A percentile compares a stretch with the other conserved stretches of the same genome.
Evolutionary conservation across 495 filamentous ascomycete species (phyloP).

Genomic region (Parachaetomium inaequale): DNA sequence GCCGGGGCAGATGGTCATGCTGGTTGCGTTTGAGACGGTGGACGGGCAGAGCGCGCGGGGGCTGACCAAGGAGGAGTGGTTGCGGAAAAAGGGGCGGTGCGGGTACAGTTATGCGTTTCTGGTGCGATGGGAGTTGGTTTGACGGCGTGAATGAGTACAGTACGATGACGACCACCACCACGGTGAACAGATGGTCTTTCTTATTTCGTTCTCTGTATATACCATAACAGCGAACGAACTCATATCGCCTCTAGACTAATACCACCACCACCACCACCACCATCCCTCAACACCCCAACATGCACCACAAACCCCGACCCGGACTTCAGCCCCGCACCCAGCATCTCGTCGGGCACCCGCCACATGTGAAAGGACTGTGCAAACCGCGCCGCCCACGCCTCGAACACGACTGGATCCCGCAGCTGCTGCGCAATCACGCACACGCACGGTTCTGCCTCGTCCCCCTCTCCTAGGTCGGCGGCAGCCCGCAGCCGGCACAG

Average conservation of each 20-base stretch:
- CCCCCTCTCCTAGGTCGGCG: background rate
- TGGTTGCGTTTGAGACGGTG: slow-evolving; percentile 61
- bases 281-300: slow-evolving; percentile 52
- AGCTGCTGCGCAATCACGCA: slow-evolving; percentile 85
- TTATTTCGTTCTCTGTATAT: background rate
- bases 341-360: slow-evolving; percentile 63
- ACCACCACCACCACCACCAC: too few relatives aligned
- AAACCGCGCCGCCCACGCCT: slow-evolving; percentile 72
- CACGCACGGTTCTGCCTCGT: slow-evolving; percentile 24
- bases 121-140: slow-evolving; percentile 66
- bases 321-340: slow-evolving; percentile 49
- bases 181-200: background rate
- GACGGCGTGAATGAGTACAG: slow-evolving; percentile 20
- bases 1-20: slow-evolving; percentile 60
- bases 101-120: slow-evolving; percentile 61
- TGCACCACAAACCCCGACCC: slow-evolving; percentile 66
- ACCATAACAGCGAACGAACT: background rate
- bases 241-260: slow-evolving; percentile 3
- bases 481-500: slow-evolving; percentile 57
- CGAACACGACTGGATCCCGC: slow-evolving; percentile 77
- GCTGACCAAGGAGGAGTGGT: slow-evolving; percentile 62
- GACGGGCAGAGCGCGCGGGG: slow-evolving; percentile 65
- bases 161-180: background rate
- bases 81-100: slow-evolving; percentile 53
- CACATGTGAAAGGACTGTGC: slow-evolving; percentile 64